A percentile compares a stretch with the other conserved stretches of the same genome.
phyloP scores from a whole-genome alignment of 2,329 filamentous ascomycete genomes.

The Trichoderma koningiopsis region DNA sequence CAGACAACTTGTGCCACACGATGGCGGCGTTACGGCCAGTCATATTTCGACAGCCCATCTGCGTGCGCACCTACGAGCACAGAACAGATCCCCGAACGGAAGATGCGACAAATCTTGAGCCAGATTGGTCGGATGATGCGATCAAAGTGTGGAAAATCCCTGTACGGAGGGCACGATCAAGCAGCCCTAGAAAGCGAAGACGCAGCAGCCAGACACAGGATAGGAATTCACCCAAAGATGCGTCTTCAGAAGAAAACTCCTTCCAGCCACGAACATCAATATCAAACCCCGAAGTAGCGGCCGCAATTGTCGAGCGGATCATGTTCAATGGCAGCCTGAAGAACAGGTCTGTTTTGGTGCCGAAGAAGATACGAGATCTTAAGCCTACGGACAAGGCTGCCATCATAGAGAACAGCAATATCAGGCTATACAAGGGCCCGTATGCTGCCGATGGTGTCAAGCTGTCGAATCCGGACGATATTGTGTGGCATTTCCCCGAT shows the following conservation, averaged over 20 bases:
- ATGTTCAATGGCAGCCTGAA: constrained; percentile 42
- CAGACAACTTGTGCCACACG: constrained; percentile 76
- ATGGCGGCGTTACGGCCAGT: constrained; percentile 83
- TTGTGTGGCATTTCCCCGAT: constrained; percentile 36
- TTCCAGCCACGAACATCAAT: constrained; percentile 24
- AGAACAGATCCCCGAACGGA: constrained; percentile 45
- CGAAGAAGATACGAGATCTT: constrained; percentile 35
- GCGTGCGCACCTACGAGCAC: constrained; percentile 71
- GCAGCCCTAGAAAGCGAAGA: constrained; percentile 42
- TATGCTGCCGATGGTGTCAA: constrained; percentile 30
- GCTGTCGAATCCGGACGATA: constrained; percentile 30
- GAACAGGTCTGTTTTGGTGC: constrained; percentile 31
- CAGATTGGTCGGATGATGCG: constrained; percentile 74
- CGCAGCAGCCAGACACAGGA: constrained; percentile 27
- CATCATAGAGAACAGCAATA: constrained; percentile 61
- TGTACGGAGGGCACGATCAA: constrained; percentile 37
- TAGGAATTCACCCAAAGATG: not conserved
- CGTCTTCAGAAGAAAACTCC: not conserved
- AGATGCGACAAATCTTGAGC: constrained; percentile 42
- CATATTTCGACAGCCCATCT: constrained; percentile 81
- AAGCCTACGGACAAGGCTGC: constrained; percentile 50
- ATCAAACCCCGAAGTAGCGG: constrained; percentile 39
- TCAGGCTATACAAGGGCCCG: constrained; percentile 72
- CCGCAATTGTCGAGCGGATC: constrained; percentile 37
- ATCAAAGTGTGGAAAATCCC: constrained; percentile 86